Evolutionary conservation across 495 filamentous ascomycete genomes (phyloP), one percentile per base, ranked within the genome.

Genomic region (Glonium stellatum): DNA sequence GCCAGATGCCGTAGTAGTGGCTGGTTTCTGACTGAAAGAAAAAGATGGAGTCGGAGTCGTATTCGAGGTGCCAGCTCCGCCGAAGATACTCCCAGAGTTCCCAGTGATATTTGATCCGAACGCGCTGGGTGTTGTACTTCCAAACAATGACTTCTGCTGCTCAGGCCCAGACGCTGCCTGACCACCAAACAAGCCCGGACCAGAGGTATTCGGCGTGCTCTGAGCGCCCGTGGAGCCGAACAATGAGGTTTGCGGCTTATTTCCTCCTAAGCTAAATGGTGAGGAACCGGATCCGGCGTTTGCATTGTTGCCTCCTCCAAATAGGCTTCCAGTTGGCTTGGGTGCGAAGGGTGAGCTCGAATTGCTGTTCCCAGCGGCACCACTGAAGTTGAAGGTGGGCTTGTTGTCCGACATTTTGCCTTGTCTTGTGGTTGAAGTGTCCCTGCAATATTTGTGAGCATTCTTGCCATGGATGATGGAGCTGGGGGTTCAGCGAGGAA

Each of bases 21-120:
- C 54, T 42, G 44, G 35, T 54, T 59, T 62, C 48, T 44, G 47
- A 21, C 66, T 64, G 27, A 69, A 69, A 59, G 27, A 61, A 37
- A 69, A 69, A 13, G 59, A 65, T 8, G 60, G 49, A 35, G 54
- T 37, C 19, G 25, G 23, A 52, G 15, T 48, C 18, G 44, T 19
- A 59, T 15, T 52, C 1, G 48, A 34, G 13, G 48, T 52, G 12
- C 13, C 12, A 52, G 48, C 27, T 4, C 4, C 55, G 11, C 44
- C 59, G 13, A 58, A 62, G 11, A 48, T 31, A 1, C 55, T 21
- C 10, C 57, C 57, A 8, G 46, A 36, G 27, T 50, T 59, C 21
- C 57, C 57, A n/a, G 53, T 39, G 31, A 18, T 39, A n/a, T 10
- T 37, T 10, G 25, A 13, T 23, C 48, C 48, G 10, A 51, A 51